Evolutionary conservation across 805 yeast genomes (phyloP).

Genomic region (Zygosaccharomyces gambellarensis): DNA sequence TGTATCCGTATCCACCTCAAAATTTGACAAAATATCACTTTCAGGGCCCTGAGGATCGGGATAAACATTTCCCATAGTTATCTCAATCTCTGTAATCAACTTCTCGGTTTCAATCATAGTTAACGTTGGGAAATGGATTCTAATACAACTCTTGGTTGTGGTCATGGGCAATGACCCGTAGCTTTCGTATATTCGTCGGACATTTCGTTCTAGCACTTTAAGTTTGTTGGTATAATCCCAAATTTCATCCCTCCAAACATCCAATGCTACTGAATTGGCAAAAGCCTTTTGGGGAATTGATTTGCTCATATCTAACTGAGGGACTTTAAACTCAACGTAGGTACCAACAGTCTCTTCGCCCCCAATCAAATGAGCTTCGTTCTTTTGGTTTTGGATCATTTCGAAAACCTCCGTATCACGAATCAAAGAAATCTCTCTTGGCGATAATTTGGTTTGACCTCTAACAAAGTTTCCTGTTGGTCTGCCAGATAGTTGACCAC

Average conservation of each 20-base stretch:
- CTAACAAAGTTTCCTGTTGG: not conserved
- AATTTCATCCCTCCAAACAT: slow-evolving; percentile 37
- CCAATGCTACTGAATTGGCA: slow-evolving; percentile 43
- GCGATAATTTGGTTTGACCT: slow-evolving; percentile 7
- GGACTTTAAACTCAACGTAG: slow-evolving; percentile 54
- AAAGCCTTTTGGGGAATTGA: slow-evolving; percentile 39
- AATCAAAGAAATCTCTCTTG: slow-evolving; percentile 9
- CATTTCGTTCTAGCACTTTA: slow-evolving; percentile 41
- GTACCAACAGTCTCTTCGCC: slow-evolving; percentile 39
- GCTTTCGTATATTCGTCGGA: slow-evolving; percentile 42
- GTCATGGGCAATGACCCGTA: slow-evolving; percentile 66
- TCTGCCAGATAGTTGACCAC: slow-evolving; percentile 13
- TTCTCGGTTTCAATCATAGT: slow-evolving; percentile 53
- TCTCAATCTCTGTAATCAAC: slow-evolving; percentile 54
- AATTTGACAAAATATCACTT: slow-evolving; percentile 8
- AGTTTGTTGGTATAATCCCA: slow-evolving; percentile 39
- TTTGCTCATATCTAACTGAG: slow-evolving; percentile 31
- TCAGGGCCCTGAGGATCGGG: slow-evolving; percentile 22
- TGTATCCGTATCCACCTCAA: not conserved
- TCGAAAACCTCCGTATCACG: slow-evolving; percentile 25
- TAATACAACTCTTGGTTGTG: slow-evolving; percentile 37
- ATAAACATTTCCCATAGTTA: slow-evolving; percentile 52
- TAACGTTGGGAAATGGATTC: slow-evolving; percentile 69
- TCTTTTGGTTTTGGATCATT: slow-evolving; percentile 31
- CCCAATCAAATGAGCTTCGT: slow-evolving; percentile 3